Evolutionary conservation across 108 stramenopile species (phyloP).

Genomic region (Fragilaria radians): DNA sequence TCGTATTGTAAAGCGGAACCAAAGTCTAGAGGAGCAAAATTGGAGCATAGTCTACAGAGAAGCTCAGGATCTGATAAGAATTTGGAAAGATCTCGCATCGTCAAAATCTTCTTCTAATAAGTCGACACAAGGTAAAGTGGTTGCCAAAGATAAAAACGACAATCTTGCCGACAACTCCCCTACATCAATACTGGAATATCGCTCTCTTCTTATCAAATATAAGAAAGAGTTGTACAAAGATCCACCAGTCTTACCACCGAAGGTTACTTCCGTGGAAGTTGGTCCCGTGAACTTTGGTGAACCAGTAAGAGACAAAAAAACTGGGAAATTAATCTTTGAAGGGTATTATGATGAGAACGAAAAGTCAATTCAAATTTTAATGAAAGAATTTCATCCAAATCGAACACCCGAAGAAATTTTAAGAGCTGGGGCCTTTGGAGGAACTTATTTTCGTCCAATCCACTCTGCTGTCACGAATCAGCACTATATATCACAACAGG

Average conservation of each 20-base stretch:
- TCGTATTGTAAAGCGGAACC: too few relatives aligned
- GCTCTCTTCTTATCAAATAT: slow-evolving; percentile 39
- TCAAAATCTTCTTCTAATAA: slow-evolving; percentile 16
- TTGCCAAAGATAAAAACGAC: background rate
- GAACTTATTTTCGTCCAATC: slow-evolving; percentile 94
- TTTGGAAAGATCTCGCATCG: slow-evolving; percentile 35
- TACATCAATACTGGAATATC: slow-evolving; percentile 32
- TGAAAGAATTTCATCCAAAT: slow-evolving; percentile 91
- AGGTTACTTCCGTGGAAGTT: slow-evolving; percentile 20
- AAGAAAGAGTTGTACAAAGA: slow-evolving; percentile 83
- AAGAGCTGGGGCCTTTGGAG: slow-evolving; percentile 88
- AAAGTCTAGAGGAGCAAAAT: too few relatives aligned
- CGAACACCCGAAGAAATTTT: slow-evolving; percentile 90
- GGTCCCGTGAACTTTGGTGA: slow-evolving; percentile 17
- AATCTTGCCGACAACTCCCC: slow-evolving; percentile 33
- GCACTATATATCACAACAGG: slow-evolving; percentile 57
- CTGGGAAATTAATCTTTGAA: slow-evolving; percentile 53
- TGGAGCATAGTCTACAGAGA: too few relatives aligned
- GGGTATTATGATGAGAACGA: slow-evolving; percentile 26
- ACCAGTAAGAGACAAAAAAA: slow-evolving; percentile 44
- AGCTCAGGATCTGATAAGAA: slow-evolving; percentile 20
- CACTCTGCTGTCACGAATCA: slow-evolving; percentile 75
- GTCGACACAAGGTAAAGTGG: background rate
- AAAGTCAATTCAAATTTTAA: slow-evolving; percentile 1
- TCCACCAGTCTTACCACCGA: slow-evolving; percentile 78